Percentiles rank a stretch among this genome's conserved stretches.
These are phyloP conservation scores for Teratosphaeriaceae sp. DNA, from an alignment of 2,329 filamentous ascomycete genomes.

Conservation along the genomic window DNA sequence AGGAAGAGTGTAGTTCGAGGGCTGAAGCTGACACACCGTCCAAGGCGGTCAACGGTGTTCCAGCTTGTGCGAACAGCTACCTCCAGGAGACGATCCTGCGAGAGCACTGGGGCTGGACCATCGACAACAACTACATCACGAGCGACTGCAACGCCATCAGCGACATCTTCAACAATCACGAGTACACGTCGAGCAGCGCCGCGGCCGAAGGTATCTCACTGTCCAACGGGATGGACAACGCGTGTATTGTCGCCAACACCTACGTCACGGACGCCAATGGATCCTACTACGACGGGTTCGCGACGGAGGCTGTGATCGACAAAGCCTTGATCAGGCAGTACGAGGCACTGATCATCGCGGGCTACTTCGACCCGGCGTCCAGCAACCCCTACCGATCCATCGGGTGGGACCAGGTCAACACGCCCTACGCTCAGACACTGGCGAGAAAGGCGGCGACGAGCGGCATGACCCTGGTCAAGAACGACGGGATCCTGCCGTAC, in stretches of 20 bases:
- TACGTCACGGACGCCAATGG: not conserved
- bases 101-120: conserved; percentile 58
- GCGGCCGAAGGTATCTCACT: conserved; percentile 27
- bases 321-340: conserved; percentile 47
- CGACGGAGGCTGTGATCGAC: conserved; percentile 31
- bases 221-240: not conserved
- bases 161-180: conserved; percentile 50
- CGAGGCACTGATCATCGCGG: conserved; percentile 47
- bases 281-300: conserved; percentile 1
- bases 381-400: conserved; percentile 45
- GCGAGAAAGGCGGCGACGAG: conserved; percentile 48
- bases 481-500: conserved; percentile 45
- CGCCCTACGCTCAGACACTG: conserved; percentile 47
- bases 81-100: conserved; percentile 57
- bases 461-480: conserved; percentile 47
- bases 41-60: conserved; percentile 60
- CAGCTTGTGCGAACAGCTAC: conserved; percentile 57
- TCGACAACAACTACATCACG: conserved; percentile 56
- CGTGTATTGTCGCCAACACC: conserved; percentile 1
- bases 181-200: conserved; percentile 27
- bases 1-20: not conserved
- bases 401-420: conserved; percentile 50
- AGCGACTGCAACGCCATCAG: conserved; percentile 58
- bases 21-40: not conserved
- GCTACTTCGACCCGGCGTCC: conserved; percentile 47